Conservation (phyloP, 306 rosid genomes). For the Ammopiptanthus mongolicus region DNA sequence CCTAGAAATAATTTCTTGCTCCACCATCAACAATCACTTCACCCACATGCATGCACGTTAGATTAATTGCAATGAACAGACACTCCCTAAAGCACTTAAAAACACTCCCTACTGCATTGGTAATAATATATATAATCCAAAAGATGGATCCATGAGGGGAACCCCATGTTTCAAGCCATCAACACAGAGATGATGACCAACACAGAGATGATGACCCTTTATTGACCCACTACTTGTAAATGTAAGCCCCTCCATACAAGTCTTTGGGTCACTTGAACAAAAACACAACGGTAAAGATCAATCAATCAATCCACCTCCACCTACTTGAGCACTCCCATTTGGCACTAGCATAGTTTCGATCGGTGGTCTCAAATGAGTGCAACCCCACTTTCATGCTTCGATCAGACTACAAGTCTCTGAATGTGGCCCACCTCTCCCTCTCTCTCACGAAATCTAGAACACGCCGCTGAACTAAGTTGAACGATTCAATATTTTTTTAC, state of each 20-base stretch:
- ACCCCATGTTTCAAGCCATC: slow-evolving; percentile 5
- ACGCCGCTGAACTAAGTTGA: slow-evolving; percentile 11
- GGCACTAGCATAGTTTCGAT: not conserved
- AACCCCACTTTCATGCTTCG: slow-evolving; percentile 3
- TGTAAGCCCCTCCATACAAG: not conserved
- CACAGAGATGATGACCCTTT: not conserved
- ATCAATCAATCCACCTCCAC: slow-evolving; percentile 1
- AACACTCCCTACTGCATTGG: slow-evolving; percentile 7
- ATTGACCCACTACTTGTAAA: not conserved
- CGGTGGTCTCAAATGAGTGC: slow-evolving; percentile 2
- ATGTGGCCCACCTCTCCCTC: slow-evolving; percentile 12
- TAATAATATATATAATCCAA: not conserved
- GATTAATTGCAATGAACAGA: not conserved
- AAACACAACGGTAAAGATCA: too few relatives aligned
- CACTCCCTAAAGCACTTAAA: slow-evolving; percentile 7
- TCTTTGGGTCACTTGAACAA: too few relatives aligned
- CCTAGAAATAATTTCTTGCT: slow-evolving; percentile 14
- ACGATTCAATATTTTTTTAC: not conserved
- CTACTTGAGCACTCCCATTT: slow-evolving; percentile 5
- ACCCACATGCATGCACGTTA: slow-evolving; percentile 34
- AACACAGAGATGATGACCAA: not conserved
- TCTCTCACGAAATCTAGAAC: not conserved
- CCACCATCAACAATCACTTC: slow-evolving; percentile 20
- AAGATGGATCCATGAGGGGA: not conserved
- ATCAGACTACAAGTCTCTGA: not conserved